These are phyloP conservation scores for Serendipita indica DNA, from an alignment of 768 basidiomycete genomes.

Conservation along the genomic window DNA sequence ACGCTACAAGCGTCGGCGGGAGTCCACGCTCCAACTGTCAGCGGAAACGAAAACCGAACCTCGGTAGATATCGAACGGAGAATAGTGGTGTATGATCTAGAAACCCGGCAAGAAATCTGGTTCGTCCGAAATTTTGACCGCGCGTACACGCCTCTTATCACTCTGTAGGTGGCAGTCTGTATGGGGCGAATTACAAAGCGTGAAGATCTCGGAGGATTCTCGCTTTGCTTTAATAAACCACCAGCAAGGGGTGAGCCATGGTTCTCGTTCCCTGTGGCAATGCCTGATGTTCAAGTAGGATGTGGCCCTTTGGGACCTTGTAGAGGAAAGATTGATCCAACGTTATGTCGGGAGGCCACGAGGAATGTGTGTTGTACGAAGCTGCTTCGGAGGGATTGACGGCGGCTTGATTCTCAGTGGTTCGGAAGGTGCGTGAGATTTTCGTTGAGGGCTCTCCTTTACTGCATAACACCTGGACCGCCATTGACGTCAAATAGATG, in stretches of 20 bases:
- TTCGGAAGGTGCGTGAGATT: constrained; percentile 63
- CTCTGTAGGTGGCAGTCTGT: constrained; percentile 6
- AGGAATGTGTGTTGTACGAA: constrained; percentile 70
- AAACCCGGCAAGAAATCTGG: constrained; percentile 51
- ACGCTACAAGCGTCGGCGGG: not conserved
- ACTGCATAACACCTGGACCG: not conserved
- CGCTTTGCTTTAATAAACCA: constrained; percentile 77
- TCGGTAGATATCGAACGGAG: constrained; percentile 25
- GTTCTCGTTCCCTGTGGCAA: too few relatives aligned
- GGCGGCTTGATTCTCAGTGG: constrained; percentile 85
- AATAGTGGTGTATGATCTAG: constrained; percentile 64
- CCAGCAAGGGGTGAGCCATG: constrained; percentile 58
- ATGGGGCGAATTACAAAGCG: constrained; percentile 67
- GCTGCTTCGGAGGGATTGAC: constrained; percentile 84
- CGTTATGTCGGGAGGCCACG: constrained; percentile 64
- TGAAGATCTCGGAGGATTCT: constrained; percentile 75
- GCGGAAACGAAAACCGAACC: not conserved
- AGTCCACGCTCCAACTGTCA: not conserved
- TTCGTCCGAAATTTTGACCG: constrained; percentile 29
- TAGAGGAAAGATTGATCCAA: constrained; percentile 42
- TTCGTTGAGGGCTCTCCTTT: too few relatives aligned
- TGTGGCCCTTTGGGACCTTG: constrained; percentile 75
- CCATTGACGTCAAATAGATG: constrained; percentile 38
- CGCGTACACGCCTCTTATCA: constrained; percentile 10
- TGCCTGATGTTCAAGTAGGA: constrained; percentile 40